Evolutionary conservation across 2,329 filamentous ascomycete species (phyloP), one percentile per base, ranked within the genome.

Genomic region (Hypoxylon sp.): DNA sequence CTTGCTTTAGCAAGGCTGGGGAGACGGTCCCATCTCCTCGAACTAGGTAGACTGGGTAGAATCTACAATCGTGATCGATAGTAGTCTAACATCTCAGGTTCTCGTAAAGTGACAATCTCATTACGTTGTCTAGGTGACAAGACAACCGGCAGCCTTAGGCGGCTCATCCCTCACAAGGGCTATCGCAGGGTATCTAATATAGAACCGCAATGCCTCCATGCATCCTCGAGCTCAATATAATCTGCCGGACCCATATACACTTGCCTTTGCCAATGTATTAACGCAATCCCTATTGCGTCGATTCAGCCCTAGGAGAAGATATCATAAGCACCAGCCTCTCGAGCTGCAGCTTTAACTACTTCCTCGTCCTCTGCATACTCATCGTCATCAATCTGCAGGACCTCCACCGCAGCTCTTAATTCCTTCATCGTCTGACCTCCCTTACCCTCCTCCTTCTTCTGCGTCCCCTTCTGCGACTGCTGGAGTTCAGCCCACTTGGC

Each of bases 401-500:
- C 70, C 89, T 81, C 77, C 81, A 93, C 81, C 30, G 81, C 77
- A 57, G 81, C 84, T 83, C 92, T 92, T 73, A 94, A 85, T 73
- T 86, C 84, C 80, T 90, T 92, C 68, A 94, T 80, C 64, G 45
- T 54, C 51, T 62, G 39, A n/a, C 29, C 50, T 41, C 65, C 45
- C 29, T 55, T 57, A 55, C 61, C 46, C 37, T 50, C 37, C 61
- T 51, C 45, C 21, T 54, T 52, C 30, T 39, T 39, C 19, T 52
- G 21, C 73, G 84, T 84, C 19, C 87, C 90, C 63, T 94, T 82
- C 39, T 87, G 81, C 73, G 83, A 85, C 90, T 93, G 91, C 9
- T 93, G 84, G 61, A 84, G 83, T 61, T 89, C 87, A 72, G 89
- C 90, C 53, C 79, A 82, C 0, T 87, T 86, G 70, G 89, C 80